Evolutionary conservation across 306 rosid species (phyloP), one percentile per base, ranked within the genome.

Genomic region (Cicer bijugum): DNA sequence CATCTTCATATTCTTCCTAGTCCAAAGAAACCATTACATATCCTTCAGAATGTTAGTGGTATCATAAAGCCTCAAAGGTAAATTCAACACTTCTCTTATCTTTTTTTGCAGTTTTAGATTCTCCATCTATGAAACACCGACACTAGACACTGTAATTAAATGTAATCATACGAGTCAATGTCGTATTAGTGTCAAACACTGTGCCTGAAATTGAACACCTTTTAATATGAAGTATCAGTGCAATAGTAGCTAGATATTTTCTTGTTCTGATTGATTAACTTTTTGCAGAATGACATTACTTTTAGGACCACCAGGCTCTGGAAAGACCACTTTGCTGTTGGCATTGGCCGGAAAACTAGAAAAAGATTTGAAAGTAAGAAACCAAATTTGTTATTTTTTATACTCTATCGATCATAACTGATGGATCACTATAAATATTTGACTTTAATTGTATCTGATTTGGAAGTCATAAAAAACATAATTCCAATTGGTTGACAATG

Each of bases 301-400:
- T 78, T 81, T 84, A 23, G 87, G 87, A 2, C 85, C 87, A 23
- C 87, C 87, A 14, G 79, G 85, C 51, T 89, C 92, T 12, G 96
- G 95, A 59, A 87, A 89, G 77, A 89, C 96, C 72, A 89, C 92
- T 14, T 67, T 87, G 33, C 81, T 89, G 37, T 71, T 89, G 74
- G 86, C 89, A 0, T 70, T 89, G 81, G 89, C 96, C 8, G 95
- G 91, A 66, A 89, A 84, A 66, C 88, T 87, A 23, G 71, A 76
- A 38, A 84, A 81, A 75, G 83, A 77, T 48, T 81, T 84, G 37
- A 69, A 81, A 69, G 87, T 84, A 84, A 84, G 85, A 61, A 72
- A 53, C 58, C 8, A 44, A 75, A 12, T 73, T 50, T 28, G 35
- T 28, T 28, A 28, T 28, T 28, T 28, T 28, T 28, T 28, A 28